phyloP scores from a whole-genome alignment of 345 rosid species.

The Salix suchowensis region DNA sequence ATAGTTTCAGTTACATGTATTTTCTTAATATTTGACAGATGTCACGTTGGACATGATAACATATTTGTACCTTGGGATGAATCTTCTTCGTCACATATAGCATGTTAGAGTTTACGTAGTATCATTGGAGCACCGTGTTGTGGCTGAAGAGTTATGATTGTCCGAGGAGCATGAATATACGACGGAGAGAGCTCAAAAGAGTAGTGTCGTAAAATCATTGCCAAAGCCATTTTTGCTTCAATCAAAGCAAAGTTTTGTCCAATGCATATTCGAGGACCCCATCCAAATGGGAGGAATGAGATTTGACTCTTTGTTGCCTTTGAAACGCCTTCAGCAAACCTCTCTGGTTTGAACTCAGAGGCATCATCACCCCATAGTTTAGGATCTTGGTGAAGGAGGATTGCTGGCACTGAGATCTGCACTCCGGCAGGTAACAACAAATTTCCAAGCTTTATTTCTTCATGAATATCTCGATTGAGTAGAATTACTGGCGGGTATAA shows the following conservation, averaged over 20 bases:
- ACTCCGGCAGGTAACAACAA: slow-evolving; percentile 9
- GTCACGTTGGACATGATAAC: no score
- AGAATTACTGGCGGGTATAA: background rate
- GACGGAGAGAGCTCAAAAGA: slow-evolving; percentile 46
- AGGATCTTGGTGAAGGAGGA: slow-evolving; percentile 12
- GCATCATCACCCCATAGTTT: slow-evolving; percentile 27
- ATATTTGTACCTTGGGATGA: no score
- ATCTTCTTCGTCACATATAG: no score
- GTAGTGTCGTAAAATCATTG: slow-evolving; percentile 43
- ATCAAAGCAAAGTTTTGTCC: slow-evolving; percentile 45
- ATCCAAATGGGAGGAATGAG: slow-evolving; percentile 34
- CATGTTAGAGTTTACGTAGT: slow-evolving; percentile 19
- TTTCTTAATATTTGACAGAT: no score
- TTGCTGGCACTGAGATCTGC: background rate
- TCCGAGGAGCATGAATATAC: slow-evolving; percentile 46
- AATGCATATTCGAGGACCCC: slow-evolving; percentile 45
- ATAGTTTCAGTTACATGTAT: no score
- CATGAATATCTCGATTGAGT: background rate
- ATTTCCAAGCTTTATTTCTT: slow-evolving; percentile 5
- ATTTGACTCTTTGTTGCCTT: slow-evolving; percentile 33
- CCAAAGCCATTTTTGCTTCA: slow-evolving; percentile 55
- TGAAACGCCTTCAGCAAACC: slow-evolving; percentile 39
- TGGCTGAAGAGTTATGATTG: slow-evolving; percentile 49
- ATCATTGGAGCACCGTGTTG: slow-evolving; percentile 47
- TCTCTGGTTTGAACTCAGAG: slow-evolving; percentile 40